Percentiles rank a stretch among this genome's conserved stretches.
Conservation (phyloP, 371 early-diverging fungal species). For the Saksenaea vasiformis region DNA sequence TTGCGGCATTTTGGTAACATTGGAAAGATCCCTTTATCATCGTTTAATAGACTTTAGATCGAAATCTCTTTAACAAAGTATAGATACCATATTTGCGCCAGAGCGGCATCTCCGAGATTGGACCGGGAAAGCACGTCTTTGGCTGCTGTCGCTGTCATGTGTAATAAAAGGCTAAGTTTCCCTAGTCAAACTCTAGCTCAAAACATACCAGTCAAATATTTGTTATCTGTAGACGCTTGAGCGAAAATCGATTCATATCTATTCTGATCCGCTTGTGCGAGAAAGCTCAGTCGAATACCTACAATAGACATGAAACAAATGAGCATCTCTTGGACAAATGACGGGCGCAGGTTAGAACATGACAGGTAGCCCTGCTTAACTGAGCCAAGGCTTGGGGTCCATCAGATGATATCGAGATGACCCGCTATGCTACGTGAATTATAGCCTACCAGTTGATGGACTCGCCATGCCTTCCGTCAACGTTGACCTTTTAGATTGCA, state of each 20-base stretch:
- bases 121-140: conserved; percentile 48
- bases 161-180: neutral
- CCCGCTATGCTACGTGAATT: neutral
- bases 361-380: neutral
- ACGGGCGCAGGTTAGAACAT: neutral
- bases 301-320: neutral
- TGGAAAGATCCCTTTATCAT: conserved; percentile 44
- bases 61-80: neutral
- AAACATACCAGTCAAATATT: conserved; percentile 36
- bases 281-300: conserved; percentile 49
- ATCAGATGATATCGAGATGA: neutral
- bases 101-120: conserved; percentile 42
- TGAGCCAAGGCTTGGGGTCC: neutral
- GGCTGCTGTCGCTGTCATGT: conserved; percentile 34
- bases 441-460: neutral
- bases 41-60: neutral
- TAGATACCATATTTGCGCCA: conserved; percentile 50
- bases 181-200: neutral
- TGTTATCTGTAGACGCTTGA: conserved; percentile 33
- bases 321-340: neutral
- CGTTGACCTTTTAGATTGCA: neutral
- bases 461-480: neutral
- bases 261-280: conserved; percentile 44
- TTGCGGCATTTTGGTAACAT: conserved; percentile 47
- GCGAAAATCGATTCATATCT: conserved; percentile 48